Evolutionary conservation across 306 rosid species (phyloP), one percentile per base, ranked within the genome.

Genomic region (Alnus glutinosa): DNA sequence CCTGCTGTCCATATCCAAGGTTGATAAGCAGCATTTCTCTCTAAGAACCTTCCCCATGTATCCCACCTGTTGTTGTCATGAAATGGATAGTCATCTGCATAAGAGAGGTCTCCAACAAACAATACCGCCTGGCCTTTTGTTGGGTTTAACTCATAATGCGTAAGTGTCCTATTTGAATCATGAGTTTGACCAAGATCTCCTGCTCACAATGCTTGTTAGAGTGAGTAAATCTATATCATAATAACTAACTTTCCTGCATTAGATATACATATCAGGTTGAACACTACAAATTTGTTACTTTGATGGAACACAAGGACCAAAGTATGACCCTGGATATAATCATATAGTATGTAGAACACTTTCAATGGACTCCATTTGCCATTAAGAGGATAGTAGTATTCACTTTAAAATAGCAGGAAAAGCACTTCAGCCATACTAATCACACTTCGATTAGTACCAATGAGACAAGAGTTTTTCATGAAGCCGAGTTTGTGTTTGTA

Each of bases 101-200:
- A 91, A 75, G 98, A 87, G 51, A 93, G 91, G 81, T 90, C 91
- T 15, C 95, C 91, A 32, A 89, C 75, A 73, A 82, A 87, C 86
- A 90, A 80, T 3, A 90, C 58, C 0, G 91, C 32, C 81, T 89
- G 85, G 57, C 95, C 92, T 85, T 87, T 84, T 47, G 51, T n/a
- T 68, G 93, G 87, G 85, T 78, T 89, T 23, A 32, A 54, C 76
- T 91, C 91, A 78, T 91, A 93, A 76, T 91, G 98, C 2, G 91
- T 68, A 58, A 91, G 90, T 1, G 95, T 93, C 4, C 54, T 80
- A 49, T 93, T 93, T 49, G 98, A 93, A 88, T 89, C 87, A 30
- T 71, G 85, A 32, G 90, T 89, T 72, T 93, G 98, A 49, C 98
- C 98, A 42, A 93, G 83, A 82, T 89, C 97, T 66, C 98, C 98